A percentile compares a stretch with the other conserved stretches of the same genome.
Evolutionary conservation across 2,329 filamentous ascomycete species (phyloP).

Genomic region (Thyridium curvatum): DNA sequence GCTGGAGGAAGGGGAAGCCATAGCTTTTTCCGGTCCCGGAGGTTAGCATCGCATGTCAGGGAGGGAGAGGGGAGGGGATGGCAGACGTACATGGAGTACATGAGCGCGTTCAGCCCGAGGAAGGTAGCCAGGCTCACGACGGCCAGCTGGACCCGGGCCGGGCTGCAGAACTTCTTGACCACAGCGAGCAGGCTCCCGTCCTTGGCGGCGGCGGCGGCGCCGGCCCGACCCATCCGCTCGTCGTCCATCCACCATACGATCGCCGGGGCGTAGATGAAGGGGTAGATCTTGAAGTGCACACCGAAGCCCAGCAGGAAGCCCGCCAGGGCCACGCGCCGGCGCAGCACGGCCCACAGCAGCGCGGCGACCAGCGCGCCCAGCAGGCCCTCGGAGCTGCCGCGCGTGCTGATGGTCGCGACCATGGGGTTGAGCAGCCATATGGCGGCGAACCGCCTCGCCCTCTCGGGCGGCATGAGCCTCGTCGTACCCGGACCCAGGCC

Average conservation of each 20-base stretch:
- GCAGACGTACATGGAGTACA: conserved; percentile 64
- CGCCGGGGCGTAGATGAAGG: conserved; percentile 85
- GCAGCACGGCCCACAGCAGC: conserved; percentile 74
- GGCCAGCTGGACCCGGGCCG: conserved; percentile 50
- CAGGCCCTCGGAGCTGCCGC: conserved; percentile 88
- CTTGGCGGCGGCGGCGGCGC: neutral
- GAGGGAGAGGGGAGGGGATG: neutral
- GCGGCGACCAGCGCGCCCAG: conserved; percentile 79
- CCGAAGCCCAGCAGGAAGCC: conserved; percentile 72
- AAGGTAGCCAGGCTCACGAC: conserved; percentile 68
- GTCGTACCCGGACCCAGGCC: conserved; percentile 12
- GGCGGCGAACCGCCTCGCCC: conserved; percentile 69
- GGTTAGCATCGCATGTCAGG: conserved; percentile 7
- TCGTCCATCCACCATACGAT: conserved; percentile 76
- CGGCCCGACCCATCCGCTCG: conserved; percentile 29
- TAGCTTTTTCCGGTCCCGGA: conserved; percentile 44
- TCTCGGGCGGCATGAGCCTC: conserved; percentile 38
- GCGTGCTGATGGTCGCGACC: conserved; percentile 93
- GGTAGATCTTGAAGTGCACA: conserved; percentile 98
- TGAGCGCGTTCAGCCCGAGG: conserved; percentile 62
- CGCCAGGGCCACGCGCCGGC: conserved; percentile 55
- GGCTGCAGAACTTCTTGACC: conserved; percentile 40
- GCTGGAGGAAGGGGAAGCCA: conserved; percentile 72
- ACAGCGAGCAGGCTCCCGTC: conserved; percentile 14
- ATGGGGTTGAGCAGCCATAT: conserved; percentile 97